These are phyloP conservation scores for Dichotomopilus funicola DNA, from an alignment of 2,329 filamentous ascomycete species.

Conservation along the genomic window DNA sequence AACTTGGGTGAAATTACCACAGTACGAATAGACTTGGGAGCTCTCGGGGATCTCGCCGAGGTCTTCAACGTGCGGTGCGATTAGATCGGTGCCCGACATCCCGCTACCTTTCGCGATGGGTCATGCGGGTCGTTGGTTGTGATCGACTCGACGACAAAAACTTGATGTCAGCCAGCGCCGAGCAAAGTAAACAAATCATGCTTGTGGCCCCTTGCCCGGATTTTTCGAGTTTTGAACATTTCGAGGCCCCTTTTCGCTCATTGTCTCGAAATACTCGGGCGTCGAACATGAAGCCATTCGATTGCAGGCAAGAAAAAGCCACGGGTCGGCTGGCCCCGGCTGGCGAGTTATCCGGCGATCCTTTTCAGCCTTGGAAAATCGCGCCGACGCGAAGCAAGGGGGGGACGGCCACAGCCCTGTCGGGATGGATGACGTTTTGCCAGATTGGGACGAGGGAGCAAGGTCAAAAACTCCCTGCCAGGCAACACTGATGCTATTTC, in stretches of 20 bases:
- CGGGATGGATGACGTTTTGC: constrained; percentile 19
- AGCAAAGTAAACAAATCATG: constrained; percentile 17
- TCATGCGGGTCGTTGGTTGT: constrained; percentile 17
- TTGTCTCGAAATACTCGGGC: too few relatives aligned
- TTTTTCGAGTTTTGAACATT: neutral
- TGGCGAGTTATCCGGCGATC: constrained; percentile 15
- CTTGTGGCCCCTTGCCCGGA: neutral
- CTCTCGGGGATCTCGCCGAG: constrained; percentile 10
- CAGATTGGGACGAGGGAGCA: constrained; percentile 11
- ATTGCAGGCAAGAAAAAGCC: neutral
- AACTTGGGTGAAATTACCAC: constrained; percentile 12
- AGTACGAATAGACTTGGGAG: too few relatives aligned
- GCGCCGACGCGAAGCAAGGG: constrained; percentile 10
- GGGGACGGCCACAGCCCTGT: constrained; percentile 13
- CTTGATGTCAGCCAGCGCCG: neutral
- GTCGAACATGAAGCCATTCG: neutral
- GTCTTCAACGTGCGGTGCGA: constrained; percentile 8
- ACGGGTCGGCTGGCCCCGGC: neutral
- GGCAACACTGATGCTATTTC: constrained; percentile 18
- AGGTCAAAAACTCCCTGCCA: constrained; percentile 7
- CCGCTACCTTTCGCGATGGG: constrained; percentile 9
- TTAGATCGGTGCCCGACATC: constrained; percentile 17
- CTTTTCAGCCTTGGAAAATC: constrained; percentile 20
- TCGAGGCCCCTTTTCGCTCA: too few relatives aligned
- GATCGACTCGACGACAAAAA: neutral